Base-by-base conservation (phyloP, 2,329 filamentous ascomycete genomes). In the Septoria petroselini region DNA sequence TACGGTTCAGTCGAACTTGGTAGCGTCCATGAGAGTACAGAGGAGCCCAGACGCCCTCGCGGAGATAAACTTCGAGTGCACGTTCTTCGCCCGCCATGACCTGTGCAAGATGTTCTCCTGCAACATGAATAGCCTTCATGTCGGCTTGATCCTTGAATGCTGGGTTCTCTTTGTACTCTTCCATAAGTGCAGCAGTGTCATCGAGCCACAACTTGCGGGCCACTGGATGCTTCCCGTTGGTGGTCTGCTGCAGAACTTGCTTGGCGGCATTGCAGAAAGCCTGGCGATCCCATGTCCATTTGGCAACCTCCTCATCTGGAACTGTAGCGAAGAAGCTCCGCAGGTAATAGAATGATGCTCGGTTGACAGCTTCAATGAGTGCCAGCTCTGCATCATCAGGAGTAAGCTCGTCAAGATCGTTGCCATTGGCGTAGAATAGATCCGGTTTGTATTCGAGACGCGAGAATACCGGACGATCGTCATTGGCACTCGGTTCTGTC, bases 1-100 rank as follows among this genome's bases (percentile, higher is more conserved):
- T 54, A 3, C 65, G 60, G 12, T 72, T 61, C 23, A 65, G 56
- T 25, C 58, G 62, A 42, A 75, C 53, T 74, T 72, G 6, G 73
- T 61, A 46, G 71, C 66, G 3, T 58, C 68, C 4, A 51, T 63
- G 30, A 67, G 58, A 52, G 37, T 62, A 58, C 29, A 59, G 35
- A 14, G 48, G 45, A 41, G 49, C 47, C 49, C 44, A 57, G n/a
- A 56, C 50, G 33, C 42, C 49, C 34, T 54, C 48, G 12, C 52
- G 51, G 15, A 57, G 51, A 23, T 54, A 54, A 2, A 57, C 34
- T 30, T 57, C 54, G 15, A 57, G 25, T 8, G 52, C 38, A 15
- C 51, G 52, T 18, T 57, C 54, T 15, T 54, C 58, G 2, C 65
- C 68, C 1, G 62, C 59, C 8, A 76, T 58, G 1, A 69, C 62